Percentiles rank a stretch among this genome's conserved stretches.
phyloP scores from a whole-genome alignment of 2,329 filamentous ascomycete species.

The Cryphonectria carpinicola region DNA sequence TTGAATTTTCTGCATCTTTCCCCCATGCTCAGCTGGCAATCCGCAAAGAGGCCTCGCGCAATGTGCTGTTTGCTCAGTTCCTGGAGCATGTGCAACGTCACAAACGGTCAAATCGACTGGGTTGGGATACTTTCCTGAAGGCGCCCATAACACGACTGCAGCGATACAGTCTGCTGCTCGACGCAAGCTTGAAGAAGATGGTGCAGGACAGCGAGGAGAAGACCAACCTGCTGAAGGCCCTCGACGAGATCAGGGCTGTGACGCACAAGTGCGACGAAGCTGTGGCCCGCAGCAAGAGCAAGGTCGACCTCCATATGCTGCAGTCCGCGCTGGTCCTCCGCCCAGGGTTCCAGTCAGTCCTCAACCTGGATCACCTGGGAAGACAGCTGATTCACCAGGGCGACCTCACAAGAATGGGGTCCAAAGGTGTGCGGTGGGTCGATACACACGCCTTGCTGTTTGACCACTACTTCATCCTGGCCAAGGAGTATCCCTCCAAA shows the following conservation, averaged over 20 bases:
- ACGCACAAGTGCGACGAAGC: constrained; percentile 89
- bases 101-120: constrained; percentile 78
- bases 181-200: constrained; percentile 84
- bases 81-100: constrained; percentile 79
- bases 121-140: constrained; percentile 95
- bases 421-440: constrained; percentile 88
- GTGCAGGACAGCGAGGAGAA: constrained; percentile 87
- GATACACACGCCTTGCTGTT: constrained; percentile 94
- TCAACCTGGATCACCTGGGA: constrained; percentile 93
- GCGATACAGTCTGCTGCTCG: constrained; percentile 82
- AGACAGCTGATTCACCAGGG: constrained; percentile 87
- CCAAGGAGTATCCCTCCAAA: constrained; percentile 76
- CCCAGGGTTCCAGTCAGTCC: constrained; percentile 83
- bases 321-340: constrained; percentile 81
- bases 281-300: constrained; percentile 89
- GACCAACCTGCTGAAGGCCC: constrained; percentile 77
- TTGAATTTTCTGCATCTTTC: constrained; percentile 89
- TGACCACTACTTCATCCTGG: constrained; percentile 93
- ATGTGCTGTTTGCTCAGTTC: constrained; percentile 85
- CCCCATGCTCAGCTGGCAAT: constrained; percentile 83
- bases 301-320: constrained; percentile 86
- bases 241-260: constrained; percentile 88
- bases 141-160: constrained; percentile 91
- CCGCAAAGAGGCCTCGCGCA: constrained; percentile 81
- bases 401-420: constrained; percentile 85